Evolutionary conservation across 305 asterid species (phyloP).

Genomic region (Fraxinus floribunda): DNA sequence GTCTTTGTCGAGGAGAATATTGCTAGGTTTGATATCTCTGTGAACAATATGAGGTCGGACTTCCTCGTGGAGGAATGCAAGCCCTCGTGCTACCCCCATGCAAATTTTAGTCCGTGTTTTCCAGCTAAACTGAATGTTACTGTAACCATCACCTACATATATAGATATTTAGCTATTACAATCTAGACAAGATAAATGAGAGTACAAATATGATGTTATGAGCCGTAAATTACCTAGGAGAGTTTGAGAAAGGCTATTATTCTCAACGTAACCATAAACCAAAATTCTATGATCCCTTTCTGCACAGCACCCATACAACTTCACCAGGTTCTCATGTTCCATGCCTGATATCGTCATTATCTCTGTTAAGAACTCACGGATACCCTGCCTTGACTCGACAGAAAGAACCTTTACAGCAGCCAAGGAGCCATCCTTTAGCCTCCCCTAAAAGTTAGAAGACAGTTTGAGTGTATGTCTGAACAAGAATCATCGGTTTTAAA

Average conservation of each 20-base stretch:
- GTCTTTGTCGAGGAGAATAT: constrained; percentile 80
- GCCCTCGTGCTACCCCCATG: constrained; percentile 78
- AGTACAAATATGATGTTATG: background rate
- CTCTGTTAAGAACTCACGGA: constrained; percentile 66
- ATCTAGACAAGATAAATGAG: constrained; percentile 7
- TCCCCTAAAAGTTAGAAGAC: constrained; percentile 52
- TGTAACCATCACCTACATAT: constrained; percentile 45
- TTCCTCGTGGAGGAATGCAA: constrained; percentile 79
- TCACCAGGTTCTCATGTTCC: constrained; percentile 81
- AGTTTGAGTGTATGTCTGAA: constrained; percentile 12
- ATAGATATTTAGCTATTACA: constrained; percentile 17
- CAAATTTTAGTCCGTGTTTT: constrained; percentile 57
- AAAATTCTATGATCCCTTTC: constrained; percentile 66
- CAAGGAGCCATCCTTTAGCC: constrained; percentile 62
- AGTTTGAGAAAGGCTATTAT: constrained; percentile 83
- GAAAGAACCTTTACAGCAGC: constrained; percentile 90
- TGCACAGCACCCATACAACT: constrained; percentile 78
- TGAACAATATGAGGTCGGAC: constrained; percentile 71
- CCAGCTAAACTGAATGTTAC: constrained; percentile 55
- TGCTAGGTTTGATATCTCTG: constrained; percentile 85
- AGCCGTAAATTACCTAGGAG: constrained; percentile 59
- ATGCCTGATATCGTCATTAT: constrained; percentile 62
- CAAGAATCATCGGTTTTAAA: background rate
- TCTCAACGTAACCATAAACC: constrained; percentile 85
- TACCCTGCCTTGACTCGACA: constrained; percentile 75